Conservation (phyloP, 2,329 filamentous ascomycete species). For the Ophiostoma tasmaniense region DNA sequence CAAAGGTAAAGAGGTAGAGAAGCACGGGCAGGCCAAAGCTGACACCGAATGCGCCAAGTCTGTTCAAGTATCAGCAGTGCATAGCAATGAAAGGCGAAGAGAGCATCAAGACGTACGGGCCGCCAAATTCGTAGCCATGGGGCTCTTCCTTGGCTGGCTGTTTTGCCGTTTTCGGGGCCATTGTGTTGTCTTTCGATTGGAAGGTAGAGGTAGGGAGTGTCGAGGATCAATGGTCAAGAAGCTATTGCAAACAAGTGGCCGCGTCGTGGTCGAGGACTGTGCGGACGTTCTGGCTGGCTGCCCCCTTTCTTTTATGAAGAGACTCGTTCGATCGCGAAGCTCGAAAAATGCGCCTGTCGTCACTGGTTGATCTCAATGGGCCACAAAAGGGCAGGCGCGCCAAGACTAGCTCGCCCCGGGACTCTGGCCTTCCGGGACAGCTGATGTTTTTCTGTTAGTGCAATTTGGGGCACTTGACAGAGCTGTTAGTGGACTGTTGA, state of each 20-base stretch:
- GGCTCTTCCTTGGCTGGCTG: conserved; percentile 9
- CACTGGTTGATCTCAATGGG: conserved; percentile 1
- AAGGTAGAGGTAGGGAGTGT: not conserved
- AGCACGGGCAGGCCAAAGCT: conserved; percentile 72
- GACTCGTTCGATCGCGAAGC: not conserved
- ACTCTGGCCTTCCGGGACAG: conserved; percentile 9
- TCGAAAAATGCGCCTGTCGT: not conserved
- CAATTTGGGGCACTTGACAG: not conserved
- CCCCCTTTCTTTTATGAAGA: not conserved
- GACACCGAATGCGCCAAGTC: conserved; percentile 67
- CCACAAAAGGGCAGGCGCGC: conserved; percentile 1
- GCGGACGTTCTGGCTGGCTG: not conserved
- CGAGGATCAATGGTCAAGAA: too few species aligned
- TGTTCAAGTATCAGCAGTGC: conserved; percentile 28
- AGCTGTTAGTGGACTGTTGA: not conserved
- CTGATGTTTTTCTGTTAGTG: conserved; percentile 5
- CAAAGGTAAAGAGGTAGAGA: conserved; percentile 70
- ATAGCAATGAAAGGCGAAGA: not conserved
- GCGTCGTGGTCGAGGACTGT: not conserved
- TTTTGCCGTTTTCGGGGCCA: conserved; percentile 13
- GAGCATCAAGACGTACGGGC: conserved; percentile 35
- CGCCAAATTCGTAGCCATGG: conserved; percentile 45
- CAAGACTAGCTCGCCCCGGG: not conserved
- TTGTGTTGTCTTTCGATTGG: not conserved
- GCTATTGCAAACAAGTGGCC: not conserved